Conservation (phyloP, 257 asterid genomes). For the Striga asiatica region DNA sequence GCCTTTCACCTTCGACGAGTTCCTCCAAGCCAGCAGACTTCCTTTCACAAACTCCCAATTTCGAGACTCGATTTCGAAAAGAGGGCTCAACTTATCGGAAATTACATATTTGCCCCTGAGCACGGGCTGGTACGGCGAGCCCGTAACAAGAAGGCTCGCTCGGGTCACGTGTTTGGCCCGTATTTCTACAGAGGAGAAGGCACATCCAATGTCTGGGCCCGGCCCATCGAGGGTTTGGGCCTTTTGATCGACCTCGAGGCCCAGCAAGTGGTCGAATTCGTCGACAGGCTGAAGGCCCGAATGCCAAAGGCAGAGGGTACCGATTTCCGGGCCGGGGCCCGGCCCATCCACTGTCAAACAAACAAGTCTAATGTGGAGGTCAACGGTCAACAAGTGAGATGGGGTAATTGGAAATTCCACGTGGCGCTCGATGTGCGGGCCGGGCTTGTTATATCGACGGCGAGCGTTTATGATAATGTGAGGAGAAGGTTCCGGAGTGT, state of each 20-base stretch:
- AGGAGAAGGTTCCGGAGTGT: slow-evolving; percentile 30
- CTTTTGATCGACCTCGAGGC: slow-evolving; percentile 41
- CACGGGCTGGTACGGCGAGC: slow-evolving; percentile 64
- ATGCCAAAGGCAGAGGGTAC: slow-evolving; percentile 41
- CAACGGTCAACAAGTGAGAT: slow-evolving; percentile 30
- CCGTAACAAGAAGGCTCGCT: slow-evolving; percentile 29
- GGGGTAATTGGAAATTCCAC: slow-evolving; percentile 68
- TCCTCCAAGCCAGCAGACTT: slow-evolving; percentile 33
- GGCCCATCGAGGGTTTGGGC: slow-evolving; percentile 52
- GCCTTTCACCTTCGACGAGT: slow-evolving; percentile 42
- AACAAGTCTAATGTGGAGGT: slow-evolving; percentile 22
- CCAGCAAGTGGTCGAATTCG: slow-evolving; percentile 26
- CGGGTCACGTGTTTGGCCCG: slow-evolving; percentile 44
- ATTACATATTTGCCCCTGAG: slow-evolving; percentile 54
- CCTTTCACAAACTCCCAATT: slow-evolving; percentile 27
- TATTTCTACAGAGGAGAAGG: slow-evolving; percentile 56
- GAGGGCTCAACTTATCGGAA: slow-evolving; percentile 56
- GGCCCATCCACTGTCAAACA: slow-evolving; percentile 16
- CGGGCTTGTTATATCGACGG: slow-evolving; percentile 52
- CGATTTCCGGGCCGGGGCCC: slow-evolving; percentile 36
- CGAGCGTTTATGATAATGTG: slow-evolving; percentile 26
- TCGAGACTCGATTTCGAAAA: slow-evolving; percentile 34
- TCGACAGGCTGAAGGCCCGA: slow-evolving; percentile 26
- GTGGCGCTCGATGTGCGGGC: slow-evolving; percentile 52
- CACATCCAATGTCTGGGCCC: slow-evolving; percentile 57